Conservation (phyloP, 345 rosid species). For the Capsella bursapastoris region DNA sequence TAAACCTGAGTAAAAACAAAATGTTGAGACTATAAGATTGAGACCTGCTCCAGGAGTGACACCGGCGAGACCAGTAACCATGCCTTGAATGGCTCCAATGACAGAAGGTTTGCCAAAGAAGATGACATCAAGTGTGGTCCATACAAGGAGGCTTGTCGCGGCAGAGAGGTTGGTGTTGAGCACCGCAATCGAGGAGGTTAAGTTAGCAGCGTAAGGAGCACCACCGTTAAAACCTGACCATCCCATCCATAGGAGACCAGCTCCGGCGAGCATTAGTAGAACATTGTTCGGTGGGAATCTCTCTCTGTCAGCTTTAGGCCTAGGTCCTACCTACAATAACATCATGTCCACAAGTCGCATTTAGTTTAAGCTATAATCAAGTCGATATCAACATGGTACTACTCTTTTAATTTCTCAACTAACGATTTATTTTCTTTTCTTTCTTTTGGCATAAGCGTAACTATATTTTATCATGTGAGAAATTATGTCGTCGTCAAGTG, state of each 20-base stretch:
- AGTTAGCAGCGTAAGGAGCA: constrained; percentile 85
- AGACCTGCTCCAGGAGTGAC: constrained; percentile 95
- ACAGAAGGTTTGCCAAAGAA: constrained; percentile 94
- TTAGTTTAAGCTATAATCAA: neutral
- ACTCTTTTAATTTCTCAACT: constrained; percentile 20
- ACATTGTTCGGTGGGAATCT: constrained; percentile 96
- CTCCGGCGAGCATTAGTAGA: constrained; percentile 90
- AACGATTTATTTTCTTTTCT: neutral
- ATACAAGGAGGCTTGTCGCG: constrained; percentile 88
- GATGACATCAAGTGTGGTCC: constrained; percentile 85
- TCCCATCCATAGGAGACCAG: constrained; percentile 93
- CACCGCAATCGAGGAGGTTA: constrained; percentile 70
- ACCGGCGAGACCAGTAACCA: constrained; percentile 90
- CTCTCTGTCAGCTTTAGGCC: constrained; percentile 75
- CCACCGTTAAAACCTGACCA: constrained; percentile 99
- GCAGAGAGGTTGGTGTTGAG: constrained; percentile 85
- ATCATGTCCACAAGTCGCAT: neutral
- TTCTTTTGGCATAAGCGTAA: neutral
- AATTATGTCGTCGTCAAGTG: constrained; percentile 21
- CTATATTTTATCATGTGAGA: neutral
- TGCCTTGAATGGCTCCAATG: constrained; percentile 92
- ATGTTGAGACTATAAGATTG: neutral
- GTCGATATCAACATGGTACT: constrained; percentile 6
- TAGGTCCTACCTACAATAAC: constrained; percentile 76
- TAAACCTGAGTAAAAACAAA: neutral